Conservation (phyloP, 2,329 filamentous ascomycete species). For the Claviceps quebecensis region DNA sequence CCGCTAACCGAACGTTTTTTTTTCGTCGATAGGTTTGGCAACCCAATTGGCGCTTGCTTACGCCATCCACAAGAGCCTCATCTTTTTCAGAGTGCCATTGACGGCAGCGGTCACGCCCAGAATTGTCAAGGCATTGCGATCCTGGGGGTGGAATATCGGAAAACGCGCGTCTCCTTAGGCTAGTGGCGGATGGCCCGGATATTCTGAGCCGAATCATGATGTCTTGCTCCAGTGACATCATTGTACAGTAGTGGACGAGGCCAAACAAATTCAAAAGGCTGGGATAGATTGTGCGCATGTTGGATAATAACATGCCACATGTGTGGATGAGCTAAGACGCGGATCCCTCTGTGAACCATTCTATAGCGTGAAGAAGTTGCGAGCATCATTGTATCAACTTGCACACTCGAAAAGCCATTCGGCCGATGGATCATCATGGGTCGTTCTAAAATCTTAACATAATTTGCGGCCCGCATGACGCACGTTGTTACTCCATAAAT, state of each 20-base stretch:
- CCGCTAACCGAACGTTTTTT: constrained; percentile 10
- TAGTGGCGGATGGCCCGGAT: background rate
- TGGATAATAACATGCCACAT: background rate
- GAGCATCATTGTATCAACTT: too few relatives aligned
- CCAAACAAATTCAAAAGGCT: background rate
- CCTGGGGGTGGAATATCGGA: constrained; percentile 92
- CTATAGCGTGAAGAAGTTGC: too few relatives aligned
- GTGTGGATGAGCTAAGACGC: background rate
- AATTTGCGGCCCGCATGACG: too few relatives aligned
- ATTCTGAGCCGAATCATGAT: background rate
- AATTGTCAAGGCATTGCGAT: constrained; percentile 74
- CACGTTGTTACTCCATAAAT: too few relatives aligned
- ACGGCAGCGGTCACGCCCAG: constrained; percentile 85
- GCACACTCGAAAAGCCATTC: too few relatives aligned
- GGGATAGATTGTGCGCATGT: background rate
- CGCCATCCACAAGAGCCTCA: constrained; percentile 94
- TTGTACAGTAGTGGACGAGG: background rate
- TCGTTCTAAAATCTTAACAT: too few relatives aligned
- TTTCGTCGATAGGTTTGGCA: constrained; percentile 37
- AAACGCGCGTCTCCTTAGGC: constrained; percentile 35
- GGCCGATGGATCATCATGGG: too few relatives aligned
- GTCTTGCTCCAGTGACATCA: background rate
- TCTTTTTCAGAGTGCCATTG: constrained; percentile 86
- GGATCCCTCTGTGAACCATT: too few relatives aligned
- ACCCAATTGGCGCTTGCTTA: constrained; percentile 90